Evolutionary conservation across 805 yeast genomes (phyloP), one percentile per base, ranked within the genome.

Genomic region (Metschnikowia lunata): DNA sequence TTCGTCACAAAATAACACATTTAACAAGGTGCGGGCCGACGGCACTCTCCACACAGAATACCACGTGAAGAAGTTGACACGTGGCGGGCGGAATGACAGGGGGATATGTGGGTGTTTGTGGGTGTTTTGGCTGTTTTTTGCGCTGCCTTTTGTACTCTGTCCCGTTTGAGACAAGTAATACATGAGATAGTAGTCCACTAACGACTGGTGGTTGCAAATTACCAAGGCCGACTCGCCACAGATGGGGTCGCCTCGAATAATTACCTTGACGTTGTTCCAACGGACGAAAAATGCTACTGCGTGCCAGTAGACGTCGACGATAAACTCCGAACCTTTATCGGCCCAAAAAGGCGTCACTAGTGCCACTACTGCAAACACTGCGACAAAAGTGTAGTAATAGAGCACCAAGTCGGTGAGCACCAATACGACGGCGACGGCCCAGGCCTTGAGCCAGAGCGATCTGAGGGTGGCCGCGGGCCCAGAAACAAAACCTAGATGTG

Each of bases 61-160:
- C 96, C 96, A 88, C 1, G 83, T 72, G 54, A 85, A 78, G 59
- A 82, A 85, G 40, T 71, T 75, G n/a, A 80, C 60, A 29, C 64
- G 59, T 0, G 83, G 83, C n/a, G 29, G 39, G 37, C n/a, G 33
- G 9, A 37, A 59, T 55, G 49, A 29, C 23, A 3, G 23, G 23
- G 23, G 23, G 4, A 18, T 18, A 18, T 18, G 23, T n/a, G n/a
- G n/a, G n/a, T n/a, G n/a, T n/a, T n/a, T n/a, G n/a, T n/a, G n/a
- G n/a, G n/a, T n/a, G n/a, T n/a, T n/a, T 59, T 62, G 55, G 37
- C 64, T 38, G 47, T 54, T 29, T 8, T 28, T 8, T 8, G 10
- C 11, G 6, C n/a, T 8, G 27, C 32, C 3, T 12, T 18, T 18
- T 8, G 38, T 10, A 18, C 23, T 18, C 11, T 29, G 31, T 13